These are phyloP conservation scores for Arachis stenosperma DNA, from an alignment of 306 rosid genomes.

Conservation along the genomic window DNA sequence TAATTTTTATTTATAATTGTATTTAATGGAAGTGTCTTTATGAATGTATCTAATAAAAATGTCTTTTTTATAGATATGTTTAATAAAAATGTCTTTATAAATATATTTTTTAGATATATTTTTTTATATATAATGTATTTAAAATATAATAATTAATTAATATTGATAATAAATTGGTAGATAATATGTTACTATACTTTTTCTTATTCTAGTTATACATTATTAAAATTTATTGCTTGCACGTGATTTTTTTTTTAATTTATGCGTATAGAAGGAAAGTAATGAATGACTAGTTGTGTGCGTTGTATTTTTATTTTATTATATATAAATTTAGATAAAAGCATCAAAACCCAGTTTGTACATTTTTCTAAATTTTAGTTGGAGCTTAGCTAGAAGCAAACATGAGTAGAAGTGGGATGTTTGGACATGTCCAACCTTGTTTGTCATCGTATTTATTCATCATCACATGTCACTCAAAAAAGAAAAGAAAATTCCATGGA, in stretches of 20 bases:
- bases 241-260: not conserved
- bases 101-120: too few relatives aligned
- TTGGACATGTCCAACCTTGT: conserved; percentile 9
- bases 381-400: conserved; percentile 1
- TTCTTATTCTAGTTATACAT: not conserved
- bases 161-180: too few relatives aligned
- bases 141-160: too few relatives aligned
- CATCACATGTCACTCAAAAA: conserved; percentile 26
- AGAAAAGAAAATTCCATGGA: not conserved
- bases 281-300: not conserved
- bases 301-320: not conserved
- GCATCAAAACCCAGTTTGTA: not conserved
- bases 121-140: too few relatives aligned
- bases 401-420: not conserved
- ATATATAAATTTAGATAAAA: not conserved
- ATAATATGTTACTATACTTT: too few relatives aligned
- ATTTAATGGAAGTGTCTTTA: too few relatives aligned
- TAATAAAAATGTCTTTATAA: too few relatives aligned
- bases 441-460: conserved; percentile 14
- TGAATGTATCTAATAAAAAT: too few relatives aligned
- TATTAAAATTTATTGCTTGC: conserved; percentile 5
- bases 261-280: not conserved
- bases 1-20: too few relatives aligned
- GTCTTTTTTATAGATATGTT: too few relatives aligned
- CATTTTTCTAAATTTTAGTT: not conserved